Conservation (phyloP, 2,329 filamentous ascomycete species). For the Sporothrix protearum region DNA sequence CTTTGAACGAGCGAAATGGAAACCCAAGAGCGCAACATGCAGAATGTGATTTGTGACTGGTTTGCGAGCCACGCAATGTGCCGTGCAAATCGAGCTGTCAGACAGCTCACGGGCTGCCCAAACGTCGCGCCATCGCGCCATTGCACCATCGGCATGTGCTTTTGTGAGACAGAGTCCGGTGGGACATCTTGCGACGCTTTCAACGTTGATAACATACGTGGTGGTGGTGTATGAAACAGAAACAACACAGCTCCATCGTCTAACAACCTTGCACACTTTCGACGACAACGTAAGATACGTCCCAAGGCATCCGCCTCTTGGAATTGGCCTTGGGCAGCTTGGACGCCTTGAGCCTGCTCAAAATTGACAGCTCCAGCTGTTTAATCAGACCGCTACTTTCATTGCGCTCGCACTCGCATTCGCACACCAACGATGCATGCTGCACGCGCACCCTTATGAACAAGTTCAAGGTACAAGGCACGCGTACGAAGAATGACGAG, state of each 20-base stretch:
- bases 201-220: background rate
- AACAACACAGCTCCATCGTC: background rate
- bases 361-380: background rate
- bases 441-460: background rate
- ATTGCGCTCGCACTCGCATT: background rate
- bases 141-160: background rate
- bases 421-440: background rate
- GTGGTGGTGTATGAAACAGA: background rate
- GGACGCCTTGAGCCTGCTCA: background rate
- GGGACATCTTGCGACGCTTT: background rate
- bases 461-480: background rate
- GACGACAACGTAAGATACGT: background rate
- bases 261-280: background rate
- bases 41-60: background rate
- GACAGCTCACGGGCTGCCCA: too few relatives aligned
- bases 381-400: conserved; percentile 4
- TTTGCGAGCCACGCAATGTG: background rate
- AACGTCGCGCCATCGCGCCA: too few relatives aligned
- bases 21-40: background rate
- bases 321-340: background rate
- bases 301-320: background rate
- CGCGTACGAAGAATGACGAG: background rate
- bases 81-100: background rate
- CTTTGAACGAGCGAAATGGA: background rate
- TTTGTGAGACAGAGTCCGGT: too few relatives aligned